These are phyloP conservation scores for Mycena citricolor DNA, from an alignment of 1,284 basidiomycete genomes.

Conservation along the genomic window DNA sequence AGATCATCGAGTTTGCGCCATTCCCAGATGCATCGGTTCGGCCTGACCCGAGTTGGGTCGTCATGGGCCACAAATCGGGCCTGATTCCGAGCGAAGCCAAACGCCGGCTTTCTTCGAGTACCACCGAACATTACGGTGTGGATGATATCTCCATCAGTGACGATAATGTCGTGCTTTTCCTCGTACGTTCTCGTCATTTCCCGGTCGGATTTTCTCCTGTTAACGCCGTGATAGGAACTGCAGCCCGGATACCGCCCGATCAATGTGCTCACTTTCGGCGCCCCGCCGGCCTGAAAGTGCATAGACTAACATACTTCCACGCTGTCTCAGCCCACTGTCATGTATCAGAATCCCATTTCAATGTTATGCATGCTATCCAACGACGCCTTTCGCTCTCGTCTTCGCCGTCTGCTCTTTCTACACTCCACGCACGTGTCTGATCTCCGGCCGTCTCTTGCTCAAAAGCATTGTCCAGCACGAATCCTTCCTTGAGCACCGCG, in stretches of 20 bases:
- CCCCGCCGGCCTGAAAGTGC: slow-evolving; percentile 22
- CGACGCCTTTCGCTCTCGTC: slow-evolving; percentile 62
- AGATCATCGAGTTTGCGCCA: slow-evolving; percentile 43
- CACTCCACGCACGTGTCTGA: slow-evolving; percentile 49
- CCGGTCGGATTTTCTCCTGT: slow-evolving; percentile 5
- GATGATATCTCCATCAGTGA: slow-evolving; percentile 44
- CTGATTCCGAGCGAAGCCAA: slow-evolving; percentile 40
- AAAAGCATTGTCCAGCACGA: slow-evolving; percentile 45
- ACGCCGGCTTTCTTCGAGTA: slow-evolving; percentile 40
- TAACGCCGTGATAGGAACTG: slow-evolving; percentile 34
- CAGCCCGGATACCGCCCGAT: slow-evolving; percentile 38
- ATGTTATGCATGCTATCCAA: slow-evolving; percentile 59
- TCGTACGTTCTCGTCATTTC: slow-evolving; percentile 32
- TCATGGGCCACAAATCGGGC: slow-evolving; percentile 37
- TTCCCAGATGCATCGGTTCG: slow-evolving; percentile 35
- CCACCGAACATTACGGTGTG: slow-evolving; percentile 37
- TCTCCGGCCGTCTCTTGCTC: slow-evolving; percentile 49
- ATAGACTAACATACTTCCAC: neutral
- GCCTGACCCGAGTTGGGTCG: slow-evolving; percentile 37
- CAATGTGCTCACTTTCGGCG: slow-evolving; percentile 47
- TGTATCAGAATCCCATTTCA: neutral
- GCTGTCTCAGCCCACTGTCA: neutral
- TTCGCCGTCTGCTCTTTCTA: slow-evolving; percentile 48
- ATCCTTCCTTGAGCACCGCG: slow-evolving; percentile 36
- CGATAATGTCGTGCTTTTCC: slow-evolving; percentile 47